phyloP scores from a whole-genome alignment of 2,329 filamentous ascomycete genomes.

The Fusarium avenaceum region DNA sequence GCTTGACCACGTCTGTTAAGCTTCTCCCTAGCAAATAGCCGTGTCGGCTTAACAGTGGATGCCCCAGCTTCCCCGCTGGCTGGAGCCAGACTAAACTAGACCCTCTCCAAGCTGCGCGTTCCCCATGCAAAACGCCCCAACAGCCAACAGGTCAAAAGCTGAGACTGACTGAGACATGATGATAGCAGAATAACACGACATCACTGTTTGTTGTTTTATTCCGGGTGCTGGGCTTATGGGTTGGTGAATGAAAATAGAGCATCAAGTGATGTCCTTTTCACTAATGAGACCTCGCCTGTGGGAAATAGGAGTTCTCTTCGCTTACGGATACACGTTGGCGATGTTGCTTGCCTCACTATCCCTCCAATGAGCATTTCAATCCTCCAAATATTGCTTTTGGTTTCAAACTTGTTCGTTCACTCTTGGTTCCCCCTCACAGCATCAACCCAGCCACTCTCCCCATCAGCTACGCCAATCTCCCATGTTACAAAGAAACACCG shows the following conservation, averaged over 20 bases:
- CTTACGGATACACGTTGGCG: neutral
- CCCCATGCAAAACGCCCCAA: constrained; percentile 25
- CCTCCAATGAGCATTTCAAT: constrained; percentile 21
- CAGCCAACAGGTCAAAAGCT: neutral
- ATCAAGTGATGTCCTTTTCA: neutral
- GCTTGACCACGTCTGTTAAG: constrained; percentile 34
- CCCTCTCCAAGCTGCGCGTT: constrained; percentile 34
- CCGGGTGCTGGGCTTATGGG: neutral
- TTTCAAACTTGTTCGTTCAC: constrained; percentile 23
- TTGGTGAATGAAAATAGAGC: neutral
- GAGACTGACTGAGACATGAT: constrained; percentile 13
- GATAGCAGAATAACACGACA: constrained; percentile 14
- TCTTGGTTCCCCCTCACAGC: constrained; percentile 6
- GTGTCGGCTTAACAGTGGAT: constrained; percentile 41
- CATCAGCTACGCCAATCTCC: neutral
- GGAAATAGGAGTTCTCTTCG: constrained; percentile 6
- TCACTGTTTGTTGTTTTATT: neutral
- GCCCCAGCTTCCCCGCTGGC: constrained; percentile 41
- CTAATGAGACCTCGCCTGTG: neutral
- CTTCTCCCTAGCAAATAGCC: constrained; percentile 8
- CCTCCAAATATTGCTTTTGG: constrained; percentile 14
- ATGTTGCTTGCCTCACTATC: constrained; percentile 11
- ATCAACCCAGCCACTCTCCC: constrained; percentile 12
- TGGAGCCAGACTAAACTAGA: constrained; percentile 13
- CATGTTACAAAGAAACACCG: neutral